Percentiles rank a stretch among this genome's conserved stretches.
These are phyloP conservation scores for Metschnikowia baotianmanensis DNA, from an alignment of 805 yeast species.

Conservation along the genomic window DNA sequence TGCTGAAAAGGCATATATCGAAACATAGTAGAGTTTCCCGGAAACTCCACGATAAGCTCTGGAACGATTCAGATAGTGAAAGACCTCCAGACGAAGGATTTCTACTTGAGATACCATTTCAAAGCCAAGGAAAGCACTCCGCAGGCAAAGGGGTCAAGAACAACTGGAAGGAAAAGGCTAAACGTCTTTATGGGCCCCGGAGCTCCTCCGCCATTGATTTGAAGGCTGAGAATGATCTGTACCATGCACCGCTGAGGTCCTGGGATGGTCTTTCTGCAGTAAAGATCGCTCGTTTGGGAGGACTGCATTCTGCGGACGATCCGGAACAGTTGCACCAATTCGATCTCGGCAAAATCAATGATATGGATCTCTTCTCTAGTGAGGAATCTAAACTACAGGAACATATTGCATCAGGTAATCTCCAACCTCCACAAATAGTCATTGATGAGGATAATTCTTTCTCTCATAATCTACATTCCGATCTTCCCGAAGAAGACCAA, in stretches of 20 bases:
- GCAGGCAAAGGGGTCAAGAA: conserved; percentile 2
- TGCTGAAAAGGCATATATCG: conserved; percentile 1
- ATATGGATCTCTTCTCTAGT: background rate
- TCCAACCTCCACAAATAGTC: conserved; percentile 8
- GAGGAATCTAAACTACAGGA: background rate
- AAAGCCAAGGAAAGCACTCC: background rate
- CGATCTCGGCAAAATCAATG: conserved; percentile 1
- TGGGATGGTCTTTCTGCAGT: conserved; percentile 8
- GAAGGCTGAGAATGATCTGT: background rate
- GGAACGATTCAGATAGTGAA: conserved; percentile 22
- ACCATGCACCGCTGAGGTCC: conserved; percentile 9
- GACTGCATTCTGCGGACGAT: conserved; percentile 2
- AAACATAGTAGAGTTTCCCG: conserved; percentile 6
- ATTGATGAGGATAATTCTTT: conserved; percentile 2
- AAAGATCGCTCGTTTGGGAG: conserved; percentile 10
- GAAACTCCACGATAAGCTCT: conserved; percentile 34
- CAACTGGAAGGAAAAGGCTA: conserved; percentile 15
- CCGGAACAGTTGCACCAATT: conserved; percentile 4
- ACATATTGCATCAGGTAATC: background rate
- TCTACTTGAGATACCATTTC: conserved; percentile 10
- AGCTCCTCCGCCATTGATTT: conserved; percentile 9
- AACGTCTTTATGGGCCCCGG: conserved; percentile 11
- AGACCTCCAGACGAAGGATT: conserved; percentile 6
- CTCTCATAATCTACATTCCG: background rate
- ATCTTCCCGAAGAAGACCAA: background rate